phyloP scores from a whole-genome alignment of 768 basidiomycete genomes.

The Phlegmacium glaucopus region DNA sequence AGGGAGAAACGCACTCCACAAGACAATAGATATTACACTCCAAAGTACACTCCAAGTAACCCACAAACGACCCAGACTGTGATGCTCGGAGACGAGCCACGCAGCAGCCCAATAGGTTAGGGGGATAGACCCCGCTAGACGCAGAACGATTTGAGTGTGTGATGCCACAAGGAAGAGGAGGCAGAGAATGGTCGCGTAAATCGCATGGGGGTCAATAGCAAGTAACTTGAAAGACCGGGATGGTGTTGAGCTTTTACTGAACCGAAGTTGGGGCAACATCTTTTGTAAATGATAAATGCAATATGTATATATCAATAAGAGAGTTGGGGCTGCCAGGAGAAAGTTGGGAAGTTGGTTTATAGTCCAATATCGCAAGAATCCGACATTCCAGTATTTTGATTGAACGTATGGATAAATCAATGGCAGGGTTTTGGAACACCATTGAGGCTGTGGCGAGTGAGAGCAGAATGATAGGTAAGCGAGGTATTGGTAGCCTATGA shows the following conservation, averaged over 20 bases:
- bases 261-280: conserved; percentile 4
- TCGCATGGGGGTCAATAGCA: conserved; percentile 62
- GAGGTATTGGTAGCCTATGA: conserved; percentile 63
- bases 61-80: conserved; percentile 56
- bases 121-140: conserved; percentile 74
- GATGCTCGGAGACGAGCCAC: conserved; percentile 50
- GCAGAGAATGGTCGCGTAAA: conserved; percentile 68
- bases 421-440: conserved; percentile 66
- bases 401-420: conserved; percentile 84
- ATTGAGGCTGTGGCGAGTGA: conserved; percentile 28
- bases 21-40: conserved; percentile 62
- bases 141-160: conserved; percentile 85
- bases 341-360: conserved; percentile 84
- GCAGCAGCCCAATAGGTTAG: conserved; percentile 86
- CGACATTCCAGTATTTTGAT: conserved; percentile 80
- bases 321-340: conserved; percentile 69
- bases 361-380: conserved; percentile 87
- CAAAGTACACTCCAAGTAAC: conserved; percentile 77
- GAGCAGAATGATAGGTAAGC: conserved; percentile 71
- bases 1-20: conserved; percentile 86
- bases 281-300: conserved; percentile 29
- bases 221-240: conserved; percentile 6
- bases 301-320: conserved; percentile 48
- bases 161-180: conserved; percentile 70
- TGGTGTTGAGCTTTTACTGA: not conserved